Evolutionary conservation across 176 grass and related monocot genomes (phyloP).

Genomic region (Oryza brachyantha): DNA sequence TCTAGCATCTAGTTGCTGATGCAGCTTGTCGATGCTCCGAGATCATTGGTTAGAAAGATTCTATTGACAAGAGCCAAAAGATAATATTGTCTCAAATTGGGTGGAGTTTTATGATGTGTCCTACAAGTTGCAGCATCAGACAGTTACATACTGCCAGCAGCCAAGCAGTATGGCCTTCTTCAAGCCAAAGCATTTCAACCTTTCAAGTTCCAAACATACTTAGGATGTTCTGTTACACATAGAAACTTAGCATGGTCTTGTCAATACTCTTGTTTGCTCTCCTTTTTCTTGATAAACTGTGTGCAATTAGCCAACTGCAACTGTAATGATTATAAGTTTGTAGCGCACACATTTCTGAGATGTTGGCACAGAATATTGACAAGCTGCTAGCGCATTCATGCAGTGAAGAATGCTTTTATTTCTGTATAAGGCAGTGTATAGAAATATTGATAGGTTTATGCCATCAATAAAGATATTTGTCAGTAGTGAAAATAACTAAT

Average conservation of each 20-base stretch:
- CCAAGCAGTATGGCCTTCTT: too few relatives aligned
- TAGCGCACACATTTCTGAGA: background rate
- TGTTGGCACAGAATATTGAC: background rate
- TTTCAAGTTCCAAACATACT: too few relatives aligned
- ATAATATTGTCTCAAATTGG: background rate
- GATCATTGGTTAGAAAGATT: background rate
- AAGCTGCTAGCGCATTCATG: background rate
- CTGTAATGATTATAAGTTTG: background rate
- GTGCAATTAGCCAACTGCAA: background rate
- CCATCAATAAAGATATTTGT: background rate
- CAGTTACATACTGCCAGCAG: background rate
- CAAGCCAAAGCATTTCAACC: too few relatives aligned
- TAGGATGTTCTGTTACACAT: background rate
- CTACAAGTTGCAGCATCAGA: background rate
- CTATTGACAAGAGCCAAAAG: background rate
- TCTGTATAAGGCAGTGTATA: background rate
- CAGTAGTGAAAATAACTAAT: background rate
- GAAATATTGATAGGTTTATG: background rate
- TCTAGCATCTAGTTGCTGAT: background rate
- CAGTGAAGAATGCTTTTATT: background rate
- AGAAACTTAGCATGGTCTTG: background rate
- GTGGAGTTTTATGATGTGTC: background rate
- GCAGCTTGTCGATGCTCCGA: background rate
- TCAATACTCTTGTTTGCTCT: background rate
- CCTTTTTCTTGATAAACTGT: background rate